These are phyloP conservation scores for Ceriops tagal DNA, from an alignment of 345 rosid species.

Conservation along the genomic window DNA sequence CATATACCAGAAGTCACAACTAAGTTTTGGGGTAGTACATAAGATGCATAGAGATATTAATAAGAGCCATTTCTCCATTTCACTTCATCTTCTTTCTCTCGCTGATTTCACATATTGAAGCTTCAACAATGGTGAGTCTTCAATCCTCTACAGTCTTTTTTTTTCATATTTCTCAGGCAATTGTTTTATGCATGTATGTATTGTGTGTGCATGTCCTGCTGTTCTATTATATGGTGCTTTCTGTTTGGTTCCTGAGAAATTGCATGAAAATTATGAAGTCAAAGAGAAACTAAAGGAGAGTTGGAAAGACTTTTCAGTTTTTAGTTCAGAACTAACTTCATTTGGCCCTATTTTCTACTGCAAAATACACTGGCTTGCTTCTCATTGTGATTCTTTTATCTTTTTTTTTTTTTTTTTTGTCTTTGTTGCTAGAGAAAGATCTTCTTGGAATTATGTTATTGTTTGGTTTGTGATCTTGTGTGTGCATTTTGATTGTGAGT, in stretches of 20 bases:
- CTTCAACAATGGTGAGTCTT: slow-evolving; percentile 10
- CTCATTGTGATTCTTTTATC: no score
- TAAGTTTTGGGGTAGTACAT: no score
- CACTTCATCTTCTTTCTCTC: not conserved
- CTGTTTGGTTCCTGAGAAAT: slow-evolving; percentile 1
- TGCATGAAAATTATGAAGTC: not conserved
- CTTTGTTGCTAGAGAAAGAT: no score
- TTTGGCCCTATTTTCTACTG: not conserved
- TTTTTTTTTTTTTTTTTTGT: accelerated
- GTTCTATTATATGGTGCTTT: not conserved
- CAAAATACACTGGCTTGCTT: not conserved
- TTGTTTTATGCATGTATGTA: no score
- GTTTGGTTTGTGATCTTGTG: no score
- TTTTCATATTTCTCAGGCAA: not conserved
- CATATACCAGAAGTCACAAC: no score
- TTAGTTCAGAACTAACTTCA: not conserved
- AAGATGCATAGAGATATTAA: no score
- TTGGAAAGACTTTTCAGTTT: not conserved
- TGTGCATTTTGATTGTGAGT: no score
- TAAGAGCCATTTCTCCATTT: not conserved
- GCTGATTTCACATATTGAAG: not conserved
- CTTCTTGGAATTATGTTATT: no score
- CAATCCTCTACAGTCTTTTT: no score
- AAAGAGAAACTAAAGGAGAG: not conserved
- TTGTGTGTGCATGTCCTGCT: not conserved